Conservation (phyloP, 2,329 filamentous ascomycete species). For the Ophiocordyceps sinensis region DNA sequence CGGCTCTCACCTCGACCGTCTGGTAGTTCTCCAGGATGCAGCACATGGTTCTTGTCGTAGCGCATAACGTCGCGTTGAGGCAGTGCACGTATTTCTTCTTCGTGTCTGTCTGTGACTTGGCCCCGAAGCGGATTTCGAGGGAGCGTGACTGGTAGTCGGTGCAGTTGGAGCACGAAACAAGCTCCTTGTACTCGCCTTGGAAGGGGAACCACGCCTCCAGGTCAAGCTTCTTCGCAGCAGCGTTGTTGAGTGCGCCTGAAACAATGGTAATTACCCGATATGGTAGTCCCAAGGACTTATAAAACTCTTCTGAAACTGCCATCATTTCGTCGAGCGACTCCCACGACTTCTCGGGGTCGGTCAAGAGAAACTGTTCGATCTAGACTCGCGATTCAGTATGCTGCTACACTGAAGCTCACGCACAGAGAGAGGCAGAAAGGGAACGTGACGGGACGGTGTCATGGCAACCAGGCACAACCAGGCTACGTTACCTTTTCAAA, state of each 20-base stretch:
- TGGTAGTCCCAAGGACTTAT: conserved; percentile 74
- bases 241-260: conserved; percentile 80
- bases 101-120: conserved; percentile 70
- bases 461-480: neutral
- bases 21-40: conserved; percentile 97
- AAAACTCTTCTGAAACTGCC: conserved; percentile 80
- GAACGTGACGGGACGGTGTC: neutral
- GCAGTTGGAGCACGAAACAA: conserved; percentile 96
- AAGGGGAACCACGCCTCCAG: conserved; percentile 94
- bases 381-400: conserved; percentile 4
- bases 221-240: conserved; percentile 76
- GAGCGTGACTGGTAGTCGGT: conserved; percentile 94
- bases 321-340: conserved; percentile 93
- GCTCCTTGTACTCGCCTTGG: conserved; percentile 95
- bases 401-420: neutral
- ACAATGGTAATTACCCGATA: conserved; percentile 92
- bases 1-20: conserved; percentile 53
- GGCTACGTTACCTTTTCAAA: conserved; percentile 61
- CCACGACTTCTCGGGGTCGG: conserved; percentile 84
- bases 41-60: conserved; percentile 84
- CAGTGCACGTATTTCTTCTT: conserved; percentile 91
- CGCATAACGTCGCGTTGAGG: conserved; percentile 78
- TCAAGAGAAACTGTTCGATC: conserved; percentile 66
- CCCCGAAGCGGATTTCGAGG: conserved; percentile 81
- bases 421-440: neutral